Conservation (phyloP, 345 rosid genomes). For the Eucalyptus albens region DNA sequence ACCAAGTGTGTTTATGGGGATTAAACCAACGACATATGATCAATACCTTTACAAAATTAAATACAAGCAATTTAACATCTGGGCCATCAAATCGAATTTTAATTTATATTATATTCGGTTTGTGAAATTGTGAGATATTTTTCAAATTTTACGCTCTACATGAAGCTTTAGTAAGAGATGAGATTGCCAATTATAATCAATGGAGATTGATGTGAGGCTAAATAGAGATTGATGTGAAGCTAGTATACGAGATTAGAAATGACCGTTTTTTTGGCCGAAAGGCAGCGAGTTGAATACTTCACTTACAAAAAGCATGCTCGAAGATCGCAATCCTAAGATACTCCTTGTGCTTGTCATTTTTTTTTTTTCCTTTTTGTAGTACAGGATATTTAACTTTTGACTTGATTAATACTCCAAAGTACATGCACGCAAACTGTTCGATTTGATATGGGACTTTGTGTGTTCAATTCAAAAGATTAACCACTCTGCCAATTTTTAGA, state of each 20-base stretch:
- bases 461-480: background rate
- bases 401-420: background rate
- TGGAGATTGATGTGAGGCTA: background rate
- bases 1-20: background rate
- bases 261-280: background rate
- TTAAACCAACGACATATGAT: background rate
- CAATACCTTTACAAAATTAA: background rate
- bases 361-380: background rate
- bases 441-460: background rate
- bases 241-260: background rate
- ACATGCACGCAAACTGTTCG: background rate
- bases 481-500: background rate
- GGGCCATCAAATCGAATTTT: background rate
- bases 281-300: background rate
- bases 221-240: background rate
- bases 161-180: background rate
- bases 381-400: background rate
- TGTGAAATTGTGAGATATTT: background rate
- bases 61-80: background rate
- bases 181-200: background rate
- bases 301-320: background rate
- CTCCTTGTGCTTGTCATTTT: background rate
- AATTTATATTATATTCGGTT: background rate
- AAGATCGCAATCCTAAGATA: background rate
- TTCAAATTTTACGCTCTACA: background rate